A percentile compares a stretch with the other conserved stretches of the same genome.
Evolutionary conservation across 2,329 filamentous ascomycete genomes (phyloP).

Genomic region (Didymosphaeria variabile): DNA sequence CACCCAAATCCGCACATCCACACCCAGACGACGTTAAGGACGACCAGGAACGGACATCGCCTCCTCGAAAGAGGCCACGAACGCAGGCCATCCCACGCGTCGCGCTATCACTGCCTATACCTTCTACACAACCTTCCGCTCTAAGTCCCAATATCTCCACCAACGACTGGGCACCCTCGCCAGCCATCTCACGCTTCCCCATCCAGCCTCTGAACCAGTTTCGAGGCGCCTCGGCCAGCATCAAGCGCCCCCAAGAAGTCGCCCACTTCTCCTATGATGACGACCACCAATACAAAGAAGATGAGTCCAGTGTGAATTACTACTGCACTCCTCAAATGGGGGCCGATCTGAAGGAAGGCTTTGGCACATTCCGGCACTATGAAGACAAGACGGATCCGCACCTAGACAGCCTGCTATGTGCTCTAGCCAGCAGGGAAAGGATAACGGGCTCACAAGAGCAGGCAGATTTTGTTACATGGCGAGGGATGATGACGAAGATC

Average conservation of each 20-base stretch:
- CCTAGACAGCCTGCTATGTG: constrained; percentile 80
- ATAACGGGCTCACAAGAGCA: constrained; percentile 72
- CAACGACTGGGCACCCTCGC: not conserved
- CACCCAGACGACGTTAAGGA: constrained; percentile 17
- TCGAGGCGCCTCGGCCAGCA: constrained; percentile 43
- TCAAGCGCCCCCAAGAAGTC: constrained; percentile 73
- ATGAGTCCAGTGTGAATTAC: constrained; percentile 82
- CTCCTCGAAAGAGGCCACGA: constrained; percentile 42
- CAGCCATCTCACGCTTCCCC: constrained; percentile 26
- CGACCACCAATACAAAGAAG: constrained; percentile 77
- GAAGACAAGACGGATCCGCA: constrained; percentile 88
- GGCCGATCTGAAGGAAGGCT: constrained; percentile 80
- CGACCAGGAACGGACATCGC: constrained; percentile 19
- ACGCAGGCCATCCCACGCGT: constrained; percentile 43
- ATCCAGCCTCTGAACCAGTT: constrained; percentile 47
- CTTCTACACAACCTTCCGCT: constrained; percentile 7
- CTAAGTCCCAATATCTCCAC: not conserved
- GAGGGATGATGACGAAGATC: constrained; percentile 99
- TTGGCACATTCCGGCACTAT: constrained; percentile 81
- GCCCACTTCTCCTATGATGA: constrained; percentile 93
- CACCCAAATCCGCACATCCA: constrained; percentile 9
- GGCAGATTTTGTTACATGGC: constrained; percentile 87
- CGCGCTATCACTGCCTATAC: constrained; percentile 16
- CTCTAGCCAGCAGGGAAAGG: constrained; percentile 77
- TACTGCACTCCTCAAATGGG: constrained; percentile 82